Conservation (phyloP, 805 yeast genomes). For the Myxozyma nipponensis region DNA sequence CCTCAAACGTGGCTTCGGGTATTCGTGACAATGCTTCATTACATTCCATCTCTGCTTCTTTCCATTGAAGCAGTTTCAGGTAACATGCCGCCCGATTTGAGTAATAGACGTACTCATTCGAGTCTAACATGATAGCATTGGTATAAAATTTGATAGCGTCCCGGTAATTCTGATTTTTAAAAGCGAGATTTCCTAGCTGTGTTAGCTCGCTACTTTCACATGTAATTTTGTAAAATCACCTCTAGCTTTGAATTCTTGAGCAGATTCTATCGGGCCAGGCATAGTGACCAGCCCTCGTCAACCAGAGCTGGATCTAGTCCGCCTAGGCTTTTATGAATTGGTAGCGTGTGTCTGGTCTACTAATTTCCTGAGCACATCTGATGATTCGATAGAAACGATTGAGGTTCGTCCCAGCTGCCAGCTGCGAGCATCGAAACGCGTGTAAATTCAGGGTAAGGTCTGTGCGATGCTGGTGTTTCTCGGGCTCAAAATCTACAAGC, state of each 20-base stretch:
- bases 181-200: conserved; percentile 51
- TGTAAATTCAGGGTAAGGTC: too few species aligned
- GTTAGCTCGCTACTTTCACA: not conserved
- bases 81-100: conserved; percentile 71
- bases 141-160: conserved; percentile 54
- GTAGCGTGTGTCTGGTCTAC: too few species aligned
- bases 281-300: too few species aligned
- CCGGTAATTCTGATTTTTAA: conserved; percentile 43
- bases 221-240: not conserved
- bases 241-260: conserved; percentile 5
- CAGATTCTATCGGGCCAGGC: too few species aligned
- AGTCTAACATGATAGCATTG: conserved; percentile 51
- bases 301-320: too few species aligned
- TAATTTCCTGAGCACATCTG: too few species aligned
- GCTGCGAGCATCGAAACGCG: too few species aligned
- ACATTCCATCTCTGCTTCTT: conserved; percentile 50
- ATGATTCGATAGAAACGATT: too few species aligned
- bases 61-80: conserved; percentile 49
- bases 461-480: too few species aligned
- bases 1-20: not conserved
- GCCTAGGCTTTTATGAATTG: too few species aligned
- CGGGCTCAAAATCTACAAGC: too few species aligned
- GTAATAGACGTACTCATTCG: conserved; percentile 51
- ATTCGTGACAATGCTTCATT: conserved; percentile 5
- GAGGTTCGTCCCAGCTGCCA: too few species aligned